Evolutionary conservation across 2,329 filamentous ascomycete genomes (phyloP).

Genomic region (Neofusicoccum sp.): DNA sequence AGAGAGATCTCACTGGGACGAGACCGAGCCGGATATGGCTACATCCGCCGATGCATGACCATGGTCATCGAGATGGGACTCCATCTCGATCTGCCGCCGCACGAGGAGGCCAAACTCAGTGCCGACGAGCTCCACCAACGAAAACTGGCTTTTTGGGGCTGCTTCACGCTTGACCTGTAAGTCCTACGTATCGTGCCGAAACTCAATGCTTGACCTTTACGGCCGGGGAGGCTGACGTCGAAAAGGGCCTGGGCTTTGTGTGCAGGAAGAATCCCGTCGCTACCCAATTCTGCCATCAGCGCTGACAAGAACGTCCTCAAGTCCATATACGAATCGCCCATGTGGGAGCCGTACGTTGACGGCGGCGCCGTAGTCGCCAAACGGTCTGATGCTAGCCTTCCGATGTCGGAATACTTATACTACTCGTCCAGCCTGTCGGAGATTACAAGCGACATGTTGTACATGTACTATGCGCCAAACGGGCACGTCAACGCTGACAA

Average conservation of each 20-base stretch:
- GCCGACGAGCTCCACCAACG: constrained; percentile 48
- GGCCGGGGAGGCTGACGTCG: background rate
- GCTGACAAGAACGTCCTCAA: constrained; percentile 43
- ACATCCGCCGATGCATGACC: constrained; percentile 69
- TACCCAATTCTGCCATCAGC: constrained; percentile 50
- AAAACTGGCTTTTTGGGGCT: constrained; percentile 54
- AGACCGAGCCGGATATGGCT: constrained; percentile 71
- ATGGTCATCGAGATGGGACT: constrained; percentile 71
- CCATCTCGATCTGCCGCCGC: constrained; percentile 48
- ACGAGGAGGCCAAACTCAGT: constrained; percentile 31
- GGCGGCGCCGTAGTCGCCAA: background rate
- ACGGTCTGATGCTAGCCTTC: background rate
- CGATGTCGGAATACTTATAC: constrained; percentile 54
- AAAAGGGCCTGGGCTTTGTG: constrained; percentile 45
- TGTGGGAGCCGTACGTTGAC: constrained; percentile 21
- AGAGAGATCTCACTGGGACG: constrained; percentile 65
- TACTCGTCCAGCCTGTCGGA: constrained; percentile 70
- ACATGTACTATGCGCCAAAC: constrained; percentile 69
- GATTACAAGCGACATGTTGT: constrained; percentile 69
- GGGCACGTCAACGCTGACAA: constrained; percentile 63
- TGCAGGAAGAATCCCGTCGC: constrained; percentile 47
- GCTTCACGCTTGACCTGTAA: constrained; percentile 50
- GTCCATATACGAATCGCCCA: background rate
- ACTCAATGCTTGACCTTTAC: constrained; percentile 44
- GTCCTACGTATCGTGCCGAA: constrained; percentile 28